A percentile compares a stretch with the other conserved stretches of the same genome.
These are phyloP conservation scores for Cardiospermum halicacabum DNA, from an alignment of 345 rosid genomes.

Conservation along the genomic window DNA sequence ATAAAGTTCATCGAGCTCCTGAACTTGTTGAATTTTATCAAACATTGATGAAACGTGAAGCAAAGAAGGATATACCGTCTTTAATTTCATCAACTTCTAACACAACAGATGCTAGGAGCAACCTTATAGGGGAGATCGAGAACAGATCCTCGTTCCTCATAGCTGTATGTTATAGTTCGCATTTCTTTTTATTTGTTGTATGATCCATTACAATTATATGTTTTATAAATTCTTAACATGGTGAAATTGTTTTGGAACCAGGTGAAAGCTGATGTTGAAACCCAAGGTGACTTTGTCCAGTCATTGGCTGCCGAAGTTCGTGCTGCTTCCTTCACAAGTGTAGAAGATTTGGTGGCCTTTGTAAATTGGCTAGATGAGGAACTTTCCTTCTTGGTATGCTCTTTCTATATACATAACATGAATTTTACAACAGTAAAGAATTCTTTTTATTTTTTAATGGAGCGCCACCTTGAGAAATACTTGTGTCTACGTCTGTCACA, in stretches of 20 bases:
- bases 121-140: slow-evolving; percentile 94
- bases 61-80: slow-evolving; percentile 76
- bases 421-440: neutral
- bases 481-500: neutral
- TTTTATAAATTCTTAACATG: slow-evolving; percentile 16
- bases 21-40: slow-evolving; percentile 96
- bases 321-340: slow-evolving; percentile 65
- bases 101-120: slow-evolving; percentile 73
- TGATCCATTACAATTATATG: neutral
- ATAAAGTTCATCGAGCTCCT: slow-evolving; percentile 91
- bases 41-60: slow-evolving; percentile 90
- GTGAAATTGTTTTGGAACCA: slow-evolving; percentile 24
- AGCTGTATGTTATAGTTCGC: slow-evolving; percentile 53
- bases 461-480: slow-evolving; percentile 5
- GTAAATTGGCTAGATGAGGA: slow-evolving; percentile 99
- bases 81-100: slow-evolving; percentile 65
- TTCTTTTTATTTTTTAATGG: neutral
- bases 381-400: slow-evolving; percentile 89
- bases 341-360: slow-evolving; percentile 79
- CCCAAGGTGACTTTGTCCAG: slow-evolving; percentile 97
- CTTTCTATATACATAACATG: neutral
- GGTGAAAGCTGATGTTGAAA: slow-evolving; percentile 99
- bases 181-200: slow-evolving; percentile 7
- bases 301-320: slow-evolving; percentile 87
- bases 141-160: slow-evolving; percentile 91